These are phyloP conservation scores for Arthrobotrys conoides DNA, from an alignment of 2,329 filamentous ascomycete genomes.

Conservation along the genomic window DNA sequence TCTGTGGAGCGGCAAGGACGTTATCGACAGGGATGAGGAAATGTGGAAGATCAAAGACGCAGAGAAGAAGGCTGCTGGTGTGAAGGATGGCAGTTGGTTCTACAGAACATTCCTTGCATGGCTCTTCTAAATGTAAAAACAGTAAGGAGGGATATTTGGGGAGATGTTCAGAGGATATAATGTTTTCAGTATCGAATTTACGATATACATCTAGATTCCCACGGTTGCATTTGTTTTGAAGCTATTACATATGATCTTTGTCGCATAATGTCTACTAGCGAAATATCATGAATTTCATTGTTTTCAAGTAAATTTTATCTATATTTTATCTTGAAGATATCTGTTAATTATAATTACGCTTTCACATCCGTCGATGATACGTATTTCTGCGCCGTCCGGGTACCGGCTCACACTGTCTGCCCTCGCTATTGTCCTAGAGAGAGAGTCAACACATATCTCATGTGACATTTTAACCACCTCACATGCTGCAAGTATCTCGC, in stretches of 20 bases:
- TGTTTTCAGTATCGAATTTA: conserved; percentile 7
- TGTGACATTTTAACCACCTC: conserved; percentile 40
- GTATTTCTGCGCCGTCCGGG: too few species aligned
- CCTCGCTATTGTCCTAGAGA: too few species aligned
- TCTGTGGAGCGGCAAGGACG: conserved; percentile 80
- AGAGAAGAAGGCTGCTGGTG: conserved; percentile 64
- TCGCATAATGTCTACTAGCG: conserved; percentile 48
- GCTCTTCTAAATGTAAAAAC: conserved; percentile 71
- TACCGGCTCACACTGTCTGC: too few species aligned
- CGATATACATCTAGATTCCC: conserved; percentile 29
- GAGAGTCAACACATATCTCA: conserved; percentile 28
- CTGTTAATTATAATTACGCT: neutral
- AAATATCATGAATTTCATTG: conserved; percentile 27
- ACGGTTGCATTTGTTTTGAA: conserved; percentile 24
- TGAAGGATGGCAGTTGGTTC: conserved; percentile 69
- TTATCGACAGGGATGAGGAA: conserved; percentile 80
- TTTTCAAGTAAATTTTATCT: neutral
- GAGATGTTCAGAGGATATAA: neutral
- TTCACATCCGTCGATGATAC: neutral
- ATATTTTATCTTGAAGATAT: neutral
- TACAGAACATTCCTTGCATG: conserved; percentile 74
- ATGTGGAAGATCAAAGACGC: conserved; percentile 71
- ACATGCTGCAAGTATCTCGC: conserved; percentile 1
- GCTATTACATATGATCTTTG: conserved; percentile 25
- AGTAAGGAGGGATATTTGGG: neutral